Conservation (phyloP, 345 rosid genomes). For the Eucalyptus microcorys region DNA sequence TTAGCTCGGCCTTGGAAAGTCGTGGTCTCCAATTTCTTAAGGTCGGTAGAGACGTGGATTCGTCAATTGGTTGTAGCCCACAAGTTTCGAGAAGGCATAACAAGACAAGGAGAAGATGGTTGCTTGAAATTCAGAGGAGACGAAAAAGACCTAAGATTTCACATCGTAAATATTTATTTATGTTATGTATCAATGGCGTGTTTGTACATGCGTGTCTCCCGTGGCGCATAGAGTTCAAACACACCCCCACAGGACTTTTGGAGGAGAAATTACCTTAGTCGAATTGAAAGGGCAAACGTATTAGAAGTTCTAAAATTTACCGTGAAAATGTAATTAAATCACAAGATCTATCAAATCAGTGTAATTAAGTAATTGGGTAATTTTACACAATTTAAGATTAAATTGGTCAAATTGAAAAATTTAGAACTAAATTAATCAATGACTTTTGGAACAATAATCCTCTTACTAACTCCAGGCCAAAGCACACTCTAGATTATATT, state of each 20-base stretch:
- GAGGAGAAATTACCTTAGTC: not conserved
- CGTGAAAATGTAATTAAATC: too few species aligned
- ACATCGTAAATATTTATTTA: not conserved
- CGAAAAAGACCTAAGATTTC: not conserved
- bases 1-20: too few species aligned
- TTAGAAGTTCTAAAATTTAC: too few species aligned
- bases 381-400: too few species aligned
- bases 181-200: not conserved
- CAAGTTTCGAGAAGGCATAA: not conserved
- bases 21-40: too few species aligned
- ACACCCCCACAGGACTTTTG: not conserved
- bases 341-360: too few species aligned
- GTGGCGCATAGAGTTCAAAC: not conserved
- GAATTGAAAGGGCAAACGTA: accelerated
- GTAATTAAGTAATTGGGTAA: too few species aligned
- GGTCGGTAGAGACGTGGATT: too few species aligned
- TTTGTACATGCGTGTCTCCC: not conserved
- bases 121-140: not conserved
- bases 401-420: accelerated
- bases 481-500: not conserved
- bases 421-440: accelerated
- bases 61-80: not conserved
- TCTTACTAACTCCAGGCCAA: not conserved
- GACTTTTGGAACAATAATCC: not conserved
- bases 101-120: not conserved